These are phyloP conservation scores for Albatrellus ellisii DNA, from an alignment of 768 basidiomycete genomes.

Conservation along the genomic window DNA sequence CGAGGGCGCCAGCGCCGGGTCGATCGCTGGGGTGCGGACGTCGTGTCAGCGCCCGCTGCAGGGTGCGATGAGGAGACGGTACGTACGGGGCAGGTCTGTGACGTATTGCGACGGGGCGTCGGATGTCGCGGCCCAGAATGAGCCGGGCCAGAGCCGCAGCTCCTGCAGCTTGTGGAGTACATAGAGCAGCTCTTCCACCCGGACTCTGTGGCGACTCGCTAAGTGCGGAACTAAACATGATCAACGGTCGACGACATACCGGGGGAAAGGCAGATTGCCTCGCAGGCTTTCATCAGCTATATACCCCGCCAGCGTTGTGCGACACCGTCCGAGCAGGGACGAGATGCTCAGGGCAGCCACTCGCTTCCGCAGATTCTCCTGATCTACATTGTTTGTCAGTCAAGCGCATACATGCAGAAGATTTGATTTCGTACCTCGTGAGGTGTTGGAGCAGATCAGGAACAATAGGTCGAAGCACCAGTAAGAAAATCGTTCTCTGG, in stretches of 20 bases:
- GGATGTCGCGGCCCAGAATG: slow-evolving; percentile 64
- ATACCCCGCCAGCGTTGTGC: slow-evolving; percentile 51
- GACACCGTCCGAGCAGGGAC: slow-evolving; percentile 66
- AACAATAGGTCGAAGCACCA: slow-evolving; percentile 90
- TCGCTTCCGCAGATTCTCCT: slow-evolving; percentile 43
- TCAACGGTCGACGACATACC: slow-evolving; percentile 31
- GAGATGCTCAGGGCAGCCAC: slow-evolving; percentile 65
- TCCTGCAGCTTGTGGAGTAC: slow-evolving; percentile 65
- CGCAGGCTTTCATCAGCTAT: slow-evolving; percentile 77
- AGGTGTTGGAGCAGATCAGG: slow-evolving; percentile 57
- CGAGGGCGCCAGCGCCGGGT: slow-evolving; percentile 33
- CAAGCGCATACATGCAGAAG: background rate
- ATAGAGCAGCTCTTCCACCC: slow-evolving; percentile 86
- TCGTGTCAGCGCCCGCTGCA: background rate
- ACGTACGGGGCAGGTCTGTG: slow-evolving; percentile 43
- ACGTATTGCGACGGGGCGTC: slow-evolving; percentile 46
- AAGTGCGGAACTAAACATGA: background rate
- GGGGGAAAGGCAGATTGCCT: slow-evolving; percentile 81
- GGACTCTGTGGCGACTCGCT: slow-evolving; percentile 36
- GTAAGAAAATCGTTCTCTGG: slow-evolving; percentile 79
- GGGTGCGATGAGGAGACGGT: background rate
- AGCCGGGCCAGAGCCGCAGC: slow-evolving; percentile 62
- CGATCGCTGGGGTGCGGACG: slow-evolving; percentile 20
- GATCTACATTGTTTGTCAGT: slow-evolving; percentile 30
- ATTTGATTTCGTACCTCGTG: slow-evolving; percentile 32